Evolutionary conservation across 106 monocot genomes (phyloP).

Genomic region (Amphibolis antarctica): DNA sequence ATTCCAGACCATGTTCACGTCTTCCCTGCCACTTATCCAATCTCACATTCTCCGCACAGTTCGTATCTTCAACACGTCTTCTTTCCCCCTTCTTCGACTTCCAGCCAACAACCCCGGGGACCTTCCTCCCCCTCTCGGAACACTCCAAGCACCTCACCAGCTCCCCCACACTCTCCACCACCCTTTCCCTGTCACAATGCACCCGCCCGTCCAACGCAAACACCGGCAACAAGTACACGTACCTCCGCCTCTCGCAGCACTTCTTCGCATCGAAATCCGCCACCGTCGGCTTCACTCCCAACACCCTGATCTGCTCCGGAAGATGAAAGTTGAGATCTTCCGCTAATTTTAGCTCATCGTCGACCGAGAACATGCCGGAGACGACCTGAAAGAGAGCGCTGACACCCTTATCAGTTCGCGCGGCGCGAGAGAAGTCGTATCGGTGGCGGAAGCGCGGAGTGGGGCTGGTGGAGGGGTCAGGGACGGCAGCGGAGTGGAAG

Average conservation of each 20-base stretch:
- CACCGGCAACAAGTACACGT: conserved; percentile 82
- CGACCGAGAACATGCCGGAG: conserved; percentile 62
- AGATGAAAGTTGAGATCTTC: conserved; percentile 54
- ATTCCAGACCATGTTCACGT: not conserved
- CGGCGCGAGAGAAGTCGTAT: conserved; percentile 92
- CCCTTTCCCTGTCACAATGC: conserved; percentile 73
- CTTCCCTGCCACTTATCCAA: not conserved
- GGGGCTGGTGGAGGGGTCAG: conserved; percentile 49
- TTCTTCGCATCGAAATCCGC: conserved; percentile 84
- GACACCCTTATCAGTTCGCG: conserved; percentile 97
- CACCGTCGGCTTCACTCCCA: conserved; percentile 55
- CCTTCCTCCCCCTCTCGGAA: conserved; percentile 63
- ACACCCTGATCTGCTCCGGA: conserved; percentile 48
- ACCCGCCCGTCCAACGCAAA: conserved; percentile 64
- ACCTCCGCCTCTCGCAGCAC: conserved; percentile 81
- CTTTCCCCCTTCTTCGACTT: not conserved
- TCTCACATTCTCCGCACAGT: not conserved
- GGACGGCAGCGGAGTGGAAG: conserved; percentile 60
- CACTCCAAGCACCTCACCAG: conserved; percentile 66
- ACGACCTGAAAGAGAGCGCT: conserved; percentile 83
- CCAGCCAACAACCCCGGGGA: conserved; percentile 2
- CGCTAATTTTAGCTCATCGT: conserved; percentile 48
- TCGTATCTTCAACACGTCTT: not conserved
- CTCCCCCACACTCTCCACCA: conserved; percentile 71
- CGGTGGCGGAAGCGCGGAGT: conserved; percentile 41